Evolutionary conservation across 75 land plant genomes (phyloP).

Genomic region (Pseudotsuga menziesii): DNA sequence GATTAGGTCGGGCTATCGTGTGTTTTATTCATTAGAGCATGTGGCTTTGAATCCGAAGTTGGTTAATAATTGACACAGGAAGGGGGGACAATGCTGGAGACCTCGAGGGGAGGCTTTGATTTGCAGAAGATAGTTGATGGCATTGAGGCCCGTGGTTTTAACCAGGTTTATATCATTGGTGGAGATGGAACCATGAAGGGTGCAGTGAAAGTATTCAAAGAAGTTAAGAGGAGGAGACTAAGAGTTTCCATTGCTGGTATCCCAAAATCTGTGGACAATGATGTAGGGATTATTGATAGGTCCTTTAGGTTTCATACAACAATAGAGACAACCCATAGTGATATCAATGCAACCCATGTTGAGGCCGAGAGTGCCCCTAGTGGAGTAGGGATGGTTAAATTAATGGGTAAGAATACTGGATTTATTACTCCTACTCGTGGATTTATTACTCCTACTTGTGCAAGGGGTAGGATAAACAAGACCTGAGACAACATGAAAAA

Average conservation of each 20-base stretch:
- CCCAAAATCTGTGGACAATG: conserved; percentile 75
- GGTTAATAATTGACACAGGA: conserved; percentile 35
- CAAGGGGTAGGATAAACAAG: no score
- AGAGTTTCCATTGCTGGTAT: conserved; percentile 37
- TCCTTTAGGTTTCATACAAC: conserved; percentile 80
- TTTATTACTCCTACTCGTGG: no score
- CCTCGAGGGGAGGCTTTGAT: no score
- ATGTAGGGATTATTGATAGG: conserved; percentile 67
- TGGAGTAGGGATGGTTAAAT: no score
- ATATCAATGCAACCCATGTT: conserved; percentile 58
- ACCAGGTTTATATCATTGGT: conserved; percentile 42
- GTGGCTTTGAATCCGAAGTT: conserved; percentile 37
- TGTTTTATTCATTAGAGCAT: conserved; percentile 54
- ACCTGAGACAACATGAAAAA: no score
- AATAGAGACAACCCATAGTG: conserved; percentile 64
- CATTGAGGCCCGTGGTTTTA: conserved; percentile 37
- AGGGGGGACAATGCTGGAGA: no score
- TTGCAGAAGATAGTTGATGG: not conserved
- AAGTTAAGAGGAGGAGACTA: no score
- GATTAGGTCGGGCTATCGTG: conserved; percentile 64
- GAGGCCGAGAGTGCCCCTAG: conserved; percentile 55
- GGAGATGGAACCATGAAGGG: conserved; percentile 64
- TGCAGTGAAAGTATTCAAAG: no score
- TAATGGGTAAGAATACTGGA: no score
- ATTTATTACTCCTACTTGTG: no score